Percentiles rank a stretch among this genome's conserved stretches.
These are phyloP conservation scores for Globisporangium irregulare DNA, from an alignment of 352 stramenopile species.

Conservation along the genomic window DNA sequence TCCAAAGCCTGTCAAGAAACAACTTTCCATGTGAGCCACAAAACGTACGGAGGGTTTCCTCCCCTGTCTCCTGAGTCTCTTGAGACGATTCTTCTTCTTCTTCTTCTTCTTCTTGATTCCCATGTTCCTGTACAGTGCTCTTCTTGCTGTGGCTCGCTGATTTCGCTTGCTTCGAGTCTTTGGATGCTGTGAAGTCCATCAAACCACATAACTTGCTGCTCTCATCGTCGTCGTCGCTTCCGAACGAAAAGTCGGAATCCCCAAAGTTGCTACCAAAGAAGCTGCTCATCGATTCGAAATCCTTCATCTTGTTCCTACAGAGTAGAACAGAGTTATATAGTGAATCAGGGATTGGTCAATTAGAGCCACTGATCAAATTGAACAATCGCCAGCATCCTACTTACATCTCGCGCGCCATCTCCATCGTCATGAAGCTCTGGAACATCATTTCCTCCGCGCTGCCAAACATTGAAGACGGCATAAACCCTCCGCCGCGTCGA, in stretches of 20 bases:
- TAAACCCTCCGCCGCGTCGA: slow-evolving; percentile 1
- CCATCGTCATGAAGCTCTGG: slow-evolving; percentile 21
- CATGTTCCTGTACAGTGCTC: neutral
- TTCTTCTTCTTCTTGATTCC: neutral
- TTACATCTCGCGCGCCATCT: slow-evolving; percentile 23
- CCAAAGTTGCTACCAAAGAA: slow-evolving; percentile 31
- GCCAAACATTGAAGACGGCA: slow-evolving; percentile 4
- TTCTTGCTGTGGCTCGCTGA: neutral
- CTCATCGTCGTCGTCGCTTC: slow-evolving; percentile 8
- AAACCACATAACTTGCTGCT: slow-evolving; percentile 1
- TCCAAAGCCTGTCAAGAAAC: neutral
- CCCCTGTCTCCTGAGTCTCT: neutral
- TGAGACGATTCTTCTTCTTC: neutral
- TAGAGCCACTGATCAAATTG: neutral
- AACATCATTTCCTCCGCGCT: slow-evolving; percentile 18
- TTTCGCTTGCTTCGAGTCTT: neutral
- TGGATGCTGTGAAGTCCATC: neutral
- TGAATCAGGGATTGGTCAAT: neutral
- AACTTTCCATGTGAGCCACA: neutral
- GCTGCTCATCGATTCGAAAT: slow-evolving; percentile 47
- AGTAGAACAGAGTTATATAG: neutral
- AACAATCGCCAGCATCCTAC: neutral
- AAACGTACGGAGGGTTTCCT: neutral
- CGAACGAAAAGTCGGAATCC: slow-evolving; percentile 22
- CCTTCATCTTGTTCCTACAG: slow-evolving; percentile 27